These are phyloP conservation scores for Selaginella moellendorffii DNA, from an alignment of 75 land plant genomes.

Conservation along the genomic window DNA sequence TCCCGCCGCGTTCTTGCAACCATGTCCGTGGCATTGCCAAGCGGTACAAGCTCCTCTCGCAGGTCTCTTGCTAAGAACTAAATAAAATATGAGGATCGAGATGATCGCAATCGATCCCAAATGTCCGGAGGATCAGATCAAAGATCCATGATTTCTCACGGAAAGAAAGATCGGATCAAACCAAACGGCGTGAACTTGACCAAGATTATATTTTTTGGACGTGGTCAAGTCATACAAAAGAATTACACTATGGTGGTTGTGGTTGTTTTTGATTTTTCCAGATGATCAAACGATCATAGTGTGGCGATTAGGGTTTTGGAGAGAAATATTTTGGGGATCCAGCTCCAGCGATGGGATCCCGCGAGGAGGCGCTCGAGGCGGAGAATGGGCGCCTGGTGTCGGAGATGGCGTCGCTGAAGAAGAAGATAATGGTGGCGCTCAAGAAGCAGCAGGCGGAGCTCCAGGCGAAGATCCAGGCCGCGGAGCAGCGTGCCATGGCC, in stretches of 20 bases:
- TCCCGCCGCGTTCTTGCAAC: too few species aligned
- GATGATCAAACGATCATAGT: background rate
- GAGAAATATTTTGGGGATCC: background rate
- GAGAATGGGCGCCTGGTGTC: slow-evolving; percentile 28
- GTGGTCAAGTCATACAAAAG: too few species aligned
- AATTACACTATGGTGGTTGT: too few species aligned
- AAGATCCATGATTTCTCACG: too few species aligned
- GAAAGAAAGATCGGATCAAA: too few species aligned
- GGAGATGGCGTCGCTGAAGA: slow-evolving; percentile 35
- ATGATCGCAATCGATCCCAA: too few species aligned
- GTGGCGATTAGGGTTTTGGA: background rate
- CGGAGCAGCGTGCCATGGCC: slow-evolving; percentile 25
- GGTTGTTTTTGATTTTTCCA: background rate
- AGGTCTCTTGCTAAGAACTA: background rate
- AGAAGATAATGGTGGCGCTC: slow-evolving; percentile 29
- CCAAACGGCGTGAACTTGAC: too few species aligned
- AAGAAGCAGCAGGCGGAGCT: slow-evolving; percentile 30
- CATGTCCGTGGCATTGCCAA: background rate
- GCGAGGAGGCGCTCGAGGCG: slow-evolving; percentile 19
- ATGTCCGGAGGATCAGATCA: too few species aligned
- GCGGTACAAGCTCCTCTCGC: background rate
- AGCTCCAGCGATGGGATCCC: slow-evolving; percentile 1
- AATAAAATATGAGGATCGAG: too few species aligned
- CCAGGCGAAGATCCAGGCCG: slow-evolving; percentile 23
- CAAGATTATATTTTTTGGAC: too few species aligned